phyloP scores from a whole-genome alignment of 495 filamentous ascomycete genomes.

The Cladorrhinum samala region DNA sequence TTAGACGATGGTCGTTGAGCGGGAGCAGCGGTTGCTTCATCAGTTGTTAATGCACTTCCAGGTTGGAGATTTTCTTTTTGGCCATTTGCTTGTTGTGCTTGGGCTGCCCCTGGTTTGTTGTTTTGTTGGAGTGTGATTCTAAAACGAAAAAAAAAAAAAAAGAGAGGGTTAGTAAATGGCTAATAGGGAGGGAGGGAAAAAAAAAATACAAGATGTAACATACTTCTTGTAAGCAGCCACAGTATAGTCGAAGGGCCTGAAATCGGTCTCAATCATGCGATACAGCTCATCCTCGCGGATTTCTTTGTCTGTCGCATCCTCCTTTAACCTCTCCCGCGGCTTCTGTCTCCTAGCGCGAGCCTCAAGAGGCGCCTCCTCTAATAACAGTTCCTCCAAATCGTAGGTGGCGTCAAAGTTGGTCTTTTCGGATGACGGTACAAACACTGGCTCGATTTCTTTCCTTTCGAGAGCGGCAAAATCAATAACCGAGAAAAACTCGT shows the following conservation, averaged over 20 bases:
- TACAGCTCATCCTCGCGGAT: conserved; percentile 92
- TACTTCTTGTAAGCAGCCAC: conserved; percentile 60
- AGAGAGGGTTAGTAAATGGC: conserved; percentile 2
- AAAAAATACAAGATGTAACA: conserved; percentile 10
- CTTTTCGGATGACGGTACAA: conserved; percentile 90
- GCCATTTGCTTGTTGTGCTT: neutral
- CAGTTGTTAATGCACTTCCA: conserved; percentile 38
- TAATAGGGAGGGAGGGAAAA: no score
- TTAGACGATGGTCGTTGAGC: conserved; percentile 18
- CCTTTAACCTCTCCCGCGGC: conserved; percentile 80
- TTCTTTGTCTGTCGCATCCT: conserved; percentile 93
- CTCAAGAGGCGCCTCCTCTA: conserved; percentile 94
- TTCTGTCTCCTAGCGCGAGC: conserved; percentile 89
- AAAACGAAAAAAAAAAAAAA: neutral
- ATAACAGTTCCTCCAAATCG: conserved; percentile 85
- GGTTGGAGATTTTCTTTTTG: conserved; percentile 17
- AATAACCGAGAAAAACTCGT: conserved; percentile 81
- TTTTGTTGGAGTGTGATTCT: conserved; percentile 19
- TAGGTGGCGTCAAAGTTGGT: conserved; percentile 99
- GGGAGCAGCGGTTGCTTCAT: conserved; percentile 29
- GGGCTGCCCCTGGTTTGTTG: neutral
- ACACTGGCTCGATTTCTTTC: conserved; percentile 88
- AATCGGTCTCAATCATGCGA: conserved; percentile 87
- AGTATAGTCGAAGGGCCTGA: conserved; percentile 95
- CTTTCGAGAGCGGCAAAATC: conserved; percentile 81